Base-by-base conservation (phyloP, 2,329 filamentous ascomycete genomes). In the Karstenula rhodostoma region DNA sequence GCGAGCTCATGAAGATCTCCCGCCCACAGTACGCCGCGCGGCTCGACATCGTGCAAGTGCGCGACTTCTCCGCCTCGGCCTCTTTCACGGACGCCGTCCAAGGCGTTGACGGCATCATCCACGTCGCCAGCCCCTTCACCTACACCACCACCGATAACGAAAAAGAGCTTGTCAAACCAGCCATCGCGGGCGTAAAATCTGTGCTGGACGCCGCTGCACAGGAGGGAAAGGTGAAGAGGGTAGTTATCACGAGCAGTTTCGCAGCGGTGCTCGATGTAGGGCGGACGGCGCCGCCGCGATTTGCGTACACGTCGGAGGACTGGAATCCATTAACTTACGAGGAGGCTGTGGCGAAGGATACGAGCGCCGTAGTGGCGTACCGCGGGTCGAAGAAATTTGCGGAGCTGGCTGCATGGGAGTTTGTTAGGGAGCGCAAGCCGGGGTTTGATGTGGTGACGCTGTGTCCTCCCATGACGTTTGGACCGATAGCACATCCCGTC, bases 71-170 rank as follows among this genome's bases (percentile, higher is more conserved):
- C 12, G 72, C 75, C 0, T 68, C 72, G 0, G 75, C 75, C 0
- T 78, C 76, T 1, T 76, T 83, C 5, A 64, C 69, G 4, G 72
- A 79, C 2, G 77, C 75, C 0, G 74, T 82, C 32, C 69, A 81
- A 13, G 80, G 72, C 1, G 73, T 83, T 1, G 79, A 82, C 19
- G 79, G 70, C 0, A 73, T 84, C 0, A 78, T 84, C 17, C 81
- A 84, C 49, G 74, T 79, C 1, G 82, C 82, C 6, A 83, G 80
- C 58, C 81, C 81, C 0, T 80, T 82, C 56, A 81, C 77, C 2
- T 83, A 82, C 58, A 67, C 79, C 47, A 78, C 77, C 2, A 77
- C 68, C 17, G 70, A 83, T 61, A 82, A 82, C 57, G 81, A 83
- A 58, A 76, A 80, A 40, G 80, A 82, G 44, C 71, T 84, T 0